Conservation (phyloP, 1,284 basidiomycete genomes). For the Puccinia polysora region DNA sequence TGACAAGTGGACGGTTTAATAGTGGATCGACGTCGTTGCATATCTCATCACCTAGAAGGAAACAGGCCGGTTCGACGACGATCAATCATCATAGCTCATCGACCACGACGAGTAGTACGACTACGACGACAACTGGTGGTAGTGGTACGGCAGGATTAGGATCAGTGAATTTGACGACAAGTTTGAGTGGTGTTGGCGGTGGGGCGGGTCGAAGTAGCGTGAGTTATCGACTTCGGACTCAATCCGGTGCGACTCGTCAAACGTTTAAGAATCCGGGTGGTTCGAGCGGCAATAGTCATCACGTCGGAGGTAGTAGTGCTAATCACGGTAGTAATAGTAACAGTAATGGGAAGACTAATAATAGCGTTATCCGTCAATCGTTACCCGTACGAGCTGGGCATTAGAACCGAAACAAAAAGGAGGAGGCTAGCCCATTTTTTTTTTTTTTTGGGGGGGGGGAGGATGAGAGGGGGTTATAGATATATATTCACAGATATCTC, state of each 20-base stretch:
- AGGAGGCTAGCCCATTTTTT: too few species aligned
- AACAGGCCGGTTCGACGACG: constrained; percentile 1
- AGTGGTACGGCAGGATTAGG: not conserved
- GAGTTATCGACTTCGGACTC: not conserved
- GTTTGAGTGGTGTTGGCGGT: not conserved
- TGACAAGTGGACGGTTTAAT: constrained; percentile 10
- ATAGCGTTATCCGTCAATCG: not conserved
- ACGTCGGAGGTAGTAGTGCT: too few species aligned
- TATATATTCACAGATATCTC: too few species aligned
- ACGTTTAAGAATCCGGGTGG: not conserved
- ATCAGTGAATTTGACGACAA: not conserved
- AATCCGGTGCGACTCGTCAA: constrained; percentile 10
- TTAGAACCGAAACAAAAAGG: too few species aligned
- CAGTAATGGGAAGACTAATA: not conserved
- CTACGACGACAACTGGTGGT: not conserved
- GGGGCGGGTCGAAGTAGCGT: constrained; percentile 5
- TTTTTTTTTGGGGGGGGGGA: too few species aligned
- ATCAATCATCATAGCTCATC: not conserved
- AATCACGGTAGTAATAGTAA: too few species aligned
- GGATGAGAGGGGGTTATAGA: too few species aligned
- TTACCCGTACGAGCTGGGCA: constrained; percentile 24
- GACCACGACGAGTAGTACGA: not conserved
- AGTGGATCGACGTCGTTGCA: not conserved
- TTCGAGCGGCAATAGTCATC: not conserved
- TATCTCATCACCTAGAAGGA: constrained; percentile 37